Base-by-base conservation (phyloP, 108 stramenopile genomes). In the Skeletonema potamos region DNA sequence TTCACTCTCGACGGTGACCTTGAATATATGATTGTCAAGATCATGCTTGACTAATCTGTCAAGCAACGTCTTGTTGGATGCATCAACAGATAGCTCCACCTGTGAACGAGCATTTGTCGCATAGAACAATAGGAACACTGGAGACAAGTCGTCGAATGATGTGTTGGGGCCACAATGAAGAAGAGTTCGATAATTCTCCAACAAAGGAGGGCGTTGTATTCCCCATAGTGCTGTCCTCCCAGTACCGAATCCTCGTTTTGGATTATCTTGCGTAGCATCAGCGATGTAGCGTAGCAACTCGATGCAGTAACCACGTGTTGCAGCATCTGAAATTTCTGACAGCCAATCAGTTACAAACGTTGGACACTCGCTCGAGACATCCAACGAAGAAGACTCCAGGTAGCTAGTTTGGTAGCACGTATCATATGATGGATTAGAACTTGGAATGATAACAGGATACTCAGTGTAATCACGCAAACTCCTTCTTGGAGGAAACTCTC, bases 401-500 rank as follows among this genome's bases (percentile, higher is more conserved):
- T 86, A 92, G 6, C 71, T 66, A 9, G 33, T 51, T 18, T 76
- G 66, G 66, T 92, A 92, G 15, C 70, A 54, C 18, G 89, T 70
- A 62, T 87, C 89, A 72, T 92, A 95, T 4, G 87, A 76, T 63
- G 94, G 90, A 58, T 85, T 92, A 17, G 90, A 86, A 58, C 84
- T 85, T 9, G 94, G 94, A 13, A 95, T 90, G 30, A 91, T 81
- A 11, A 95, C 91, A 17, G 94, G 94, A 48, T 70, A 93, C 62
- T 84, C 81, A 67, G 92, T 92, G 66, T 85, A 91, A 33, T 80
- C 60, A 12, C 60, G 63, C 82, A 95, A 70, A 8, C 66, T 51
- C 34, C 82, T 73, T 17, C 94, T 87, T 6, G 90, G 90, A 9
- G 94, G 94, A 61, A 95, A 89, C 58, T 95, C 94, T 3, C 94